Evolutionary conservation across 495 filamentous ascomycete species (phyloP).

Genomic region (Tuber umbilicatum): DNA sequence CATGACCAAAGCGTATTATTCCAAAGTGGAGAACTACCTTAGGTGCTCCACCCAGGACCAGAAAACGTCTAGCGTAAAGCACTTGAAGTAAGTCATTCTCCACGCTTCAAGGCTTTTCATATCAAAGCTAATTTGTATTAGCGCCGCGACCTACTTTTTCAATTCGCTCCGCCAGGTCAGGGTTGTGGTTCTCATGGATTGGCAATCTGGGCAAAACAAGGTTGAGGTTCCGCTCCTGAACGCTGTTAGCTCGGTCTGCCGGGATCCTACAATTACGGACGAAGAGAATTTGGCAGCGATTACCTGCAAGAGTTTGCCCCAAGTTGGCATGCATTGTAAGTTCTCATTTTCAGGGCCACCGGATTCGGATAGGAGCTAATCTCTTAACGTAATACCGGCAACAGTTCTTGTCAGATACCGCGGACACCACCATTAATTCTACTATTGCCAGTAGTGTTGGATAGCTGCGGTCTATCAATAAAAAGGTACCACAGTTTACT

Average conservation of each 20-base stretch:
- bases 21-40: neutral
- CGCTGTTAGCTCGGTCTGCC: slow-evolving; percentile 10
- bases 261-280: slow-evolving; percentile 17
- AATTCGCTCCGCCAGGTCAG: neutral
- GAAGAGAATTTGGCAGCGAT: slow-evolving; percentile 13
- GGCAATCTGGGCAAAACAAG: neutral
- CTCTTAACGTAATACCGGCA: neutral
- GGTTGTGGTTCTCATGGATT: neutral
- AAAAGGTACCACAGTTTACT: neutral
- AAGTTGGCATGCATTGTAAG: neutral
- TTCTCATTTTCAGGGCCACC: neutral
- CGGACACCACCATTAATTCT: neutral
- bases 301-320: slow-evolving; percentile 17
- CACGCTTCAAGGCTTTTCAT: neutral
- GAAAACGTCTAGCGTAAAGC: neutral
- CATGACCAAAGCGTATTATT: neutral
- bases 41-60: neutral
- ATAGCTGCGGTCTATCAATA: neutral
- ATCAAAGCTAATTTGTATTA: neutral
- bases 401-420: neutral
- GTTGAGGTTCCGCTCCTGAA: slow-evolving; percentile 7
- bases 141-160: neutral
- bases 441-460: neutral
- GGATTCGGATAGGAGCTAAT: neutral
- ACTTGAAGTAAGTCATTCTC: neutral